Evolutionary conservation across 441 rosid genomes (phyloP).

Genomic region (Flueggea neowawraea): DNA sequence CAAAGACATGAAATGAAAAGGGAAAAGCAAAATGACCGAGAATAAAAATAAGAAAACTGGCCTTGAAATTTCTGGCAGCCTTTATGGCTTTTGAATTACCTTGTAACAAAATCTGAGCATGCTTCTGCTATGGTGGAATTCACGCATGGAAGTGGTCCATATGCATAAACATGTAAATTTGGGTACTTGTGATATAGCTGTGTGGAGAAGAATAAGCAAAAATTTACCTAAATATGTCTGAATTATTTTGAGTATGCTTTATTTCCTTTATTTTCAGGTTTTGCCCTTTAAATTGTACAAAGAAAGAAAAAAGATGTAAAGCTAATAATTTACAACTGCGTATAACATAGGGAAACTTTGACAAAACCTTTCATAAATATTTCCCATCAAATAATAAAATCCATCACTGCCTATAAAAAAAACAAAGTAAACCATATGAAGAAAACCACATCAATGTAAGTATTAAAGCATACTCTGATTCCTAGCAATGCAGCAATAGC

Average conservation of each 20-base stretch:
- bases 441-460: conserved; percentile 5
- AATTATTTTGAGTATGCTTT: too few relatives aligned
- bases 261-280: not conserved
- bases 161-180: conserved; percentile 67
- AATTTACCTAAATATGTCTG: not conserved
- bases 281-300: not conserved
- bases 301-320: not conserved
- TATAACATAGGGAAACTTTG: too few relatives aligned
- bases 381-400: too few relatives aligned
- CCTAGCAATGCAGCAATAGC: conserved; percentile 87
- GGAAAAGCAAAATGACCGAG: not conserved
- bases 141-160: conserved; percentile 86
- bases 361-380: too few relatives aligned
- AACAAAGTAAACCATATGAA: not conserved
- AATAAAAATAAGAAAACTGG: conserved; percentile 1
- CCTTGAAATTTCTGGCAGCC: conserved; percentile 11
- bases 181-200: conserved; percentile 67
- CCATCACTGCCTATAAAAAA: not conserved
- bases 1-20: conserved; percentile 17
- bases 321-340: not conserved
- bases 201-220: conserved; percentile 7
- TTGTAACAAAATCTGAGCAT: conserved; percentile 81
- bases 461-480: conserved; percentile 51
- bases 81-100: conserved; percentile 38
- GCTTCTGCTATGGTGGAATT: conserved; percentile 71